A percentile compares a stretch with the other conserved stretches of the same genome.
phyloP scores from a whole-genome alignment of 2,329 filamentous ascomycete genomes.

The Rutstroemia sp. region DNA sequence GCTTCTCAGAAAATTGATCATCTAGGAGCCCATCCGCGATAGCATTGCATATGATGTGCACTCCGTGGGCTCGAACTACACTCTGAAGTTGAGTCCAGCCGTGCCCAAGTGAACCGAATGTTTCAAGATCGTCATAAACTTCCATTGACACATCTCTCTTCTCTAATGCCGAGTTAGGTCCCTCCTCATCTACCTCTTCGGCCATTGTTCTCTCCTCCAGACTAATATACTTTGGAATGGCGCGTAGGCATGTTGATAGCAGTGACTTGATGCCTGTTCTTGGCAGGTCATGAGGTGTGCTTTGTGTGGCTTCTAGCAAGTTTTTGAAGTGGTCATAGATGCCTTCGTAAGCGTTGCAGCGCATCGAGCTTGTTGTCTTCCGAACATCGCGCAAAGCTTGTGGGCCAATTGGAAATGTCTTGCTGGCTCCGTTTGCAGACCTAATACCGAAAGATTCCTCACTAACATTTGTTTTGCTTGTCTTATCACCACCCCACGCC shows the following conservation, averaged over 20 bases:
- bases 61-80: slow-evolving; percentile 40
- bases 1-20: slow-evolving; percentile 32
- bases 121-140: slow-evolving; percentile 43
- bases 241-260: slow-evolving; percentile 41
- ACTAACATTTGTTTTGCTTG: neutral
- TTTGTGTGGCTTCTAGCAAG: slow-evolving; percentile 36
- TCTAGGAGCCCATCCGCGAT: slow-evolving; percentile 37
- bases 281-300: slow-evolving; percentile 9
- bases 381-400: slow-evolving; percentile 32
- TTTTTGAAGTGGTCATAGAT: slow-evolving; percentile 39
- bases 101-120: slow-evolving; percentile 32
- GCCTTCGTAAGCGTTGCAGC: slow-evolving; percentile 36
- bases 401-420: slow-evolving; percentile 14
- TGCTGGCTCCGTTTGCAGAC: slow-evolving; percentile 8
- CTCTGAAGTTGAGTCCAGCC: slow-evolving; percentile 41
- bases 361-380: slow-evolving; percentile 24
- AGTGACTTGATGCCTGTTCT: slow-evolving; percentile 34
- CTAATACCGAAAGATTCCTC: neutral
- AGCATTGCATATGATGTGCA: slow-evolving; percentile 36
- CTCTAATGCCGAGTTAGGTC: slow-evolving; percentile 28
- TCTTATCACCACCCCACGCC: neutral
- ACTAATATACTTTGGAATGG: slow-evolving; percentile 40
- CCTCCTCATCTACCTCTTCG: slow-evolving; percentile 33
- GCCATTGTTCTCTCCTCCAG: slow-evolving; percentile 38
- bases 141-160: slow-evolving; percentile 35